Evolutionary conservation across 1,139 yeast genomes (phyloP), one percentile per base, ranked within the genome.

Genomic region (Taiozyma sp.): DNA sequence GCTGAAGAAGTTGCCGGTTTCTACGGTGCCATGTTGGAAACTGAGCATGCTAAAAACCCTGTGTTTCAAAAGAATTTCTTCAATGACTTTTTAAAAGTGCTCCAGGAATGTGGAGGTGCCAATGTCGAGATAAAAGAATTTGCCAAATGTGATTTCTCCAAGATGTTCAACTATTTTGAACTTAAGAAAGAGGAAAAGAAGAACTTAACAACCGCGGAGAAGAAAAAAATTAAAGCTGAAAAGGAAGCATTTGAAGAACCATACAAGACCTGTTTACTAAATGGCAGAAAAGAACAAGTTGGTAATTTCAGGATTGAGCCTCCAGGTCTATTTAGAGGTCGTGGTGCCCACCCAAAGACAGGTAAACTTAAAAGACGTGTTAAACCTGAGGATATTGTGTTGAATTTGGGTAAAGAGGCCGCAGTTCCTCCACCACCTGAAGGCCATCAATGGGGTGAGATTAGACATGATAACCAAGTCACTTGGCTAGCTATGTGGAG

Each of bases 1-100:
- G 98, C 97, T 2, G 99, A 93, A 68, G 98, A 93, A 68, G 97
- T 93, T 37, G 98, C 97, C 0, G 97, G 97, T 0, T 91, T 90
- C 64, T 93, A 76, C 67, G 98, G 87, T 19, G 97, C 97, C 8
- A 78, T 91, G 81, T 56, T 91, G 44, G 91, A 88, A 59, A 79
- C 95, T 0, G 97, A 90, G 59, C 97, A 91, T 68, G 95, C 91
- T 14, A 77, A 82, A 57, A 91, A 90, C 64, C 91, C 95, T 0
- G 83, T 81, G 1, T 93, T 93, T 67, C 95, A 85, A 59, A 79
- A 83, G 64, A 93, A 93, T 66, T 93, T 93, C 70, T 91, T 91
- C 61, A 68, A 74, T 29, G 99, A 93, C 68, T 90, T 93, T 62
- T 57, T 72, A 45, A 69, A 75, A 50, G 95, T 90, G 0, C 67